Percentiles rank a stretch among this genome's conserved stretches.
Evolutionary conservation across 176 grass and related monocot genomes (phyloP).

Genomic region (Typha latifolia): DNA sequence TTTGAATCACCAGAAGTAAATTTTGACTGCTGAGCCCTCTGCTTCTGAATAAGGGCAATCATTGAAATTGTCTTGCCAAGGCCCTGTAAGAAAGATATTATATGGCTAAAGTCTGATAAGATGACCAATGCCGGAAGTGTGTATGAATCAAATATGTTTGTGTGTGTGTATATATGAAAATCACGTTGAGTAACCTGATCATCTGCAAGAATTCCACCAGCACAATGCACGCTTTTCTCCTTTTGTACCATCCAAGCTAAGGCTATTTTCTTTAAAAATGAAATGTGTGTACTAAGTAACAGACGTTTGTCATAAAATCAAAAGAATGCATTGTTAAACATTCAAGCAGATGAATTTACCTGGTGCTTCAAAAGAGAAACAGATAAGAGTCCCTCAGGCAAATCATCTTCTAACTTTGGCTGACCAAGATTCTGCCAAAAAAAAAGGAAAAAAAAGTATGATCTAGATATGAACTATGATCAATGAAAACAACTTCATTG

Average conservation of each 20-base stretch:
- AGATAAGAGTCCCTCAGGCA: slow-evolving; percentile 66
- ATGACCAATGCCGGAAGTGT: too few species aligned
- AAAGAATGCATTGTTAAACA: not conserved
- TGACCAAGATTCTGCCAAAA: slow-evolving; percentile 55
- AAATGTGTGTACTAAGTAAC: slow-evolving; percentile 19
- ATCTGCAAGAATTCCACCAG: slow-evolving; percentile 98
- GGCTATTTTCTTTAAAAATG: slow-evolving; percentile 76
- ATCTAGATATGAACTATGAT: slow-evolving; percentile 25
- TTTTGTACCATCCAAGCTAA: slow-evolving; percentile 98
- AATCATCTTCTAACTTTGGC: slow-evolving; percentile 76
- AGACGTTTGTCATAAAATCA: slow-evolving; percentile 15
- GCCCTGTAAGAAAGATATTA: slow-evolving; percentile 53
- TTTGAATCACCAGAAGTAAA: slow-evolving; percentile 72
- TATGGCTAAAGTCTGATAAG: slow-evolving; percentile 11
- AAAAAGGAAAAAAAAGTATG: slow-evolving; percentile 12
- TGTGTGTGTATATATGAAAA: not conserved
- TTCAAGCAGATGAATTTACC: slow-evolving; percentile 30
- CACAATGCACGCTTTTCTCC: slow-evolving; percentile 87
- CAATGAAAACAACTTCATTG: slow-evolving; percentile 13
- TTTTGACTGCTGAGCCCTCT: slow-evolving; percentile 66
- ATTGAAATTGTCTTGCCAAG: slow-evolving; percentile 96
- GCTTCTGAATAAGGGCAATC: slow-evolving; percentile 90
- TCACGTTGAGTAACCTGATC: slow-evolving; percentile 62
- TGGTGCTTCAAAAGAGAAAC: slow-evolving; percentile 90
- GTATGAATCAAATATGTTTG: too few species aligned